These are phyloP conservation scores for Nicotiana paniculata DNA, from an alignment of 257 asterid genomes.

Conservation along the genomic window DNA sequence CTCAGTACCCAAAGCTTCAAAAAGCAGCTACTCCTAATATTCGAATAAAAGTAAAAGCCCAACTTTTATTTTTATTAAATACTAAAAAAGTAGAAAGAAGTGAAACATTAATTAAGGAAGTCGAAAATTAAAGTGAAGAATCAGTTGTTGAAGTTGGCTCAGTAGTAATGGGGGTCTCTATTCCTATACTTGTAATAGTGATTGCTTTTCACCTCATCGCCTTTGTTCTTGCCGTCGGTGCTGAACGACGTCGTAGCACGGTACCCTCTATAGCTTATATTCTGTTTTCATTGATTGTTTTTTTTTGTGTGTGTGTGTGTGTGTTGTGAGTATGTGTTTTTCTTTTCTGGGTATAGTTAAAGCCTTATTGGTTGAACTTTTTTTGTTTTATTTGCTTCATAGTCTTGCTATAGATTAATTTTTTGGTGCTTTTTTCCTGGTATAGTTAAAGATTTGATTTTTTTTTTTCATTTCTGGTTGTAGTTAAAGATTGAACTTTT, in stretches of 20 bases:
- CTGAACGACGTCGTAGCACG: conserved; percentile 97
- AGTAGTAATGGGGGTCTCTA: conserved; percentile 58
- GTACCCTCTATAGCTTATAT: conserved; percentile 25
- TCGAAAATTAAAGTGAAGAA: neutral
- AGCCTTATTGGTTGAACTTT: neutral
- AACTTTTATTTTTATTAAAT: neutral
- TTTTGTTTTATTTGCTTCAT: neutral
- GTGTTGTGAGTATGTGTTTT: neutral
- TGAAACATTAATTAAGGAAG: neutral
- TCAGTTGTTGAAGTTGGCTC: neutral
- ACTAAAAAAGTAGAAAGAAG: neutral
- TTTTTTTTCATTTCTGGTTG: neutral
- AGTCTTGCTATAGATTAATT: neutral
- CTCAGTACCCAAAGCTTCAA: neutral
- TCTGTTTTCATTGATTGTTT: too few relatives aligned
- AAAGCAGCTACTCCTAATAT: neutral
- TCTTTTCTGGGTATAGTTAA: neutral
- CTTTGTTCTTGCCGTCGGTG: conserved; percentile 90
- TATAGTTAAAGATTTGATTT: neutral
- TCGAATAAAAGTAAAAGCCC: neutral
- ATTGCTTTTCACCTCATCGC: conserved; percentile 75
- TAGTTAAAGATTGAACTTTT: neutral
- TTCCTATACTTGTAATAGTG: conserved; percentile 55
- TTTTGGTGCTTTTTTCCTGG: neutral
- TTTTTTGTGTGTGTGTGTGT: neutral